phyloP scores from a whole-genome alignment of 176 grass and related monocot species.

The Carex cristatella region DNA sequence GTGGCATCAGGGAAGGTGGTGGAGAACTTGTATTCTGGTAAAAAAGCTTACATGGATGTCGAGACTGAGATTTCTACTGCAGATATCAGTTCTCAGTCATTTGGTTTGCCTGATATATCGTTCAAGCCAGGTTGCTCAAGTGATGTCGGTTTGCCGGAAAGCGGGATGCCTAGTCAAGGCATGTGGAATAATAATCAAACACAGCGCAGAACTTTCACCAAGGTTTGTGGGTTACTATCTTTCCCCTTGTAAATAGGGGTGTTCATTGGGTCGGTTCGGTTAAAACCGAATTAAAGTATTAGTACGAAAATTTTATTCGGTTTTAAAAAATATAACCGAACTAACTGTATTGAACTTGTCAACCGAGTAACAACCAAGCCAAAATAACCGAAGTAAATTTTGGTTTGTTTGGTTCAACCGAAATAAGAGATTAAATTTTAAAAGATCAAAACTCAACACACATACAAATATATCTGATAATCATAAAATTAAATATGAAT shows the following conservation, averaged over 20 bases:
- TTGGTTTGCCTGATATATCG: constrained; percentile 66
- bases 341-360: no score
- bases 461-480: no score
- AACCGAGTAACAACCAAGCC: no score
- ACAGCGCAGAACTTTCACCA: constrained; percentile 84
- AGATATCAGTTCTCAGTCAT: constrained; percentile 90
- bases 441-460: no score
- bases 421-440: no score
- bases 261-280: no score
- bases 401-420: no score
- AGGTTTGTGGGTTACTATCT: constrained; percentile 45
- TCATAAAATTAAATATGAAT: no score
- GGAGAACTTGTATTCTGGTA: constrained; percentile 58
- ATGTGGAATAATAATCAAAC: constrained; percentile 75
- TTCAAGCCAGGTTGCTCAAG: constrained; percentile 89
- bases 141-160: constrained; percentile 67
- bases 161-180: constrained; percentile 54
- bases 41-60: constrained; percentile 64
- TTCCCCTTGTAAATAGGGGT: not conserved
- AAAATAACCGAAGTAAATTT: no score
- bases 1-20: constrained; percentile 67
- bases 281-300: no score
- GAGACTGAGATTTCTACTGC: constrained; percentile 93
- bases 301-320: no score
- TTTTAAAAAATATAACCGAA: no score